Conservation (phyloP, 2,329 filamentous ascomycete genomes). For the Verticillium isaacii region DNA sequence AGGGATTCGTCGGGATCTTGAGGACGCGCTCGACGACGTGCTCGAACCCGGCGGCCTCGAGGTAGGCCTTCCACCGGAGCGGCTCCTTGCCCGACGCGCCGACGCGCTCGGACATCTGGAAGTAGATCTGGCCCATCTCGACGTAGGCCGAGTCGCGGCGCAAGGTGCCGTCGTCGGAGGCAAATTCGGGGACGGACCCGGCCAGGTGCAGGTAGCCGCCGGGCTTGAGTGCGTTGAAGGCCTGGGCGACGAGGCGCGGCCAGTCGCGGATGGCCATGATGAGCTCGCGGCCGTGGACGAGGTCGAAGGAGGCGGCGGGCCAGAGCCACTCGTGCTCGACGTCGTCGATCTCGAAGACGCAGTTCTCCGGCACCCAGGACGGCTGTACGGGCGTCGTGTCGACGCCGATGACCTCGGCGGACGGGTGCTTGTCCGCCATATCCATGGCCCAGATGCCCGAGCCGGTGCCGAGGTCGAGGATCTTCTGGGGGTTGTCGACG, state of each 20-base stretch:
- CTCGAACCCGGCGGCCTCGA: too few relatives aligned
- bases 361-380: slow-evolving; percentile 51
- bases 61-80: too few relatives aligned
- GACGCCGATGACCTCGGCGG: slow-evolving; percentile 41
- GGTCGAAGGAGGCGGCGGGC: slow-evolving; percentile 46
- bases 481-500: too few relatives aligned
- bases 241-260: slow-evolving; percentile 10
- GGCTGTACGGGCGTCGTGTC: slow-evolving; percentile 55
- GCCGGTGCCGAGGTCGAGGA: too few relatives aligned
- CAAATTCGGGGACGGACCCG: too few relatives aligned
- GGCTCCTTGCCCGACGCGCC: too few relatives aligned
- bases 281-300: slow-evolving; percentile 52
- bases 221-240: slow-evolving; percentile 28
- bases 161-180: too few relatives aligned
- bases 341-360: slow-evolving; percentile 61
- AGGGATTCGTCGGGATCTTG: too few relatives aligned
- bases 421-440: slow-evolving; percentile 35
- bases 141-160: too few relatives aligned
- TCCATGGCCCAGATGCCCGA: slow-evolving; percentile 22
- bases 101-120: too few relatives aligned
- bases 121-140: too few relatives aligned
- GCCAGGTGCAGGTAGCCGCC: slow-evolving; percentile 26
- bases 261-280: slow-evolving; percentile 50
- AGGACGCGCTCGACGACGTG: too few relatives aligned
- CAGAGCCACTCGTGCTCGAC: slow-evolving; percentile 46